Conservation (phyloP, 2,329 filamentous ascomycete species). For the Aspergillus candidus region DNA sequence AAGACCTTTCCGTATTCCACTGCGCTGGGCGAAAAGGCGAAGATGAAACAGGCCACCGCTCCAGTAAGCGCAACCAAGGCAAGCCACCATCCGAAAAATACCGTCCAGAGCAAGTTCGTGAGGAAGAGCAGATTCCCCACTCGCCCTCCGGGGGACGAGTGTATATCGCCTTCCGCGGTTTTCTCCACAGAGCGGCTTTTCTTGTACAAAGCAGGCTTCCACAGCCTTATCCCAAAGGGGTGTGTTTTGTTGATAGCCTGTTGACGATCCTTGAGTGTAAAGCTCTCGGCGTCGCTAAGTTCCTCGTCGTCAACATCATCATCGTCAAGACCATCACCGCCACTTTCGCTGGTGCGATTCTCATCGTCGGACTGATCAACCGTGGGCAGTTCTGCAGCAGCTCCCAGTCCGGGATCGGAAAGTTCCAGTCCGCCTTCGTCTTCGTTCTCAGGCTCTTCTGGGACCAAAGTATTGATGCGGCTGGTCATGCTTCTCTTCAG, state of each 20-base stretch:
- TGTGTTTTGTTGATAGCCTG: slow-evolving; percentile 98
- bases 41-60: slow-evolving; percentile 70
- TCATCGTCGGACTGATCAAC: slow-evolving; percentile 15
- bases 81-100: slow-evolving; percentile 96
- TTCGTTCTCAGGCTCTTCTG: slow-evolving; percentile 34
- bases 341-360: slow-evolving; percentile 10
- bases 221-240: slow-evolving; percentile 96
- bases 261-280: slow-evolving; percentile 93
- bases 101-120: slow-evolving; percentile 85
- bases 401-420: slow-evolving; percentile 23
- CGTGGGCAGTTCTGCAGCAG: slow-evolving; percentile 15
- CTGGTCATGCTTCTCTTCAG: slow-evolving; percentile 33
- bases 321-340: slow-evolving; percentile 23
- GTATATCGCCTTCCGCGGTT: slow-evolving; percentile 92
- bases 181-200: slow-evolving; percentile 95
- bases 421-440: slow-evolving; percentile 34
- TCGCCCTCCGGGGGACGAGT: slow-evolving; percentile 82
- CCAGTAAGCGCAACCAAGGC: slow-evolving; percentile 67
- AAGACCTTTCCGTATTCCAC: slow-evolving; percentile 80
- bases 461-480: slow-evolving; percentile 27
- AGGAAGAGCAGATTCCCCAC: slow-evolving; percentile 79
- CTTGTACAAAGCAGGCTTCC: slow-evolving; percentile 98
- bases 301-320: slow-evolving; percentile 52
- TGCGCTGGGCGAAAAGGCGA: slow-evolving; percentile 72
- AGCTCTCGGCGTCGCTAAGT: slow-evolving; percentile 90